A percentile compares a stretch with the other conserved stretches of the same genome.
phyloP scores from a whole-genome alignment of 176 grass and related monocot genomes.

The Cenchrus purpureus region DNA sequence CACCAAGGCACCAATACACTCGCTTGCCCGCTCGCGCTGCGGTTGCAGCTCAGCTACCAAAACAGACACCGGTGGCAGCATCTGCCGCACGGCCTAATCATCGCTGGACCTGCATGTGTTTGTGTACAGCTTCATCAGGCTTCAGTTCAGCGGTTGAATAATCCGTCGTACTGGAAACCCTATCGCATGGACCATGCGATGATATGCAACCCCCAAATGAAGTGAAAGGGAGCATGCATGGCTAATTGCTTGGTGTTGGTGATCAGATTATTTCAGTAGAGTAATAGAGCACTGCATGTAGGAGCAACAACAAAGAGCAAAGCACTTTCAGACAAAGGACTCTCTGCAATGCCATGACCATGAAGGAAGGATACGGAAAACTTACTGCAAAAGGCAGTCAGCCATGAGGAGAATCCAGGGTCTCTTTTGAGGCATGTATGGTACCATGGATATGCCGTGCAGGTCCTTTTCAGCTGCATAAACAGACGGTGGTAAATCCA shows the following conservation, averaged over 20 bases:
- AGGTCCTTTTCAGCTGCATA: not conserved
- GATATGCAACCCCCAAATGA: not conserved
- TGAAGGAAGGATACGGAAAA: not conserved
- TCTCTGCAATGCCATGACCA: not conserved
- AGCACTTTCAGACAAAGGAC: not conserved
- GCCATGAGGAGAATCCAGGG: slow-evolving; percentile 18
- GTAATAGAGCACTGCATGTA: not conserved
- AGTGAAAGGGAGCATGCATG: slow-evolving; percentile 23
- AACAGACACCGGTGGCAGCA: slow-evolving; percentile 31
- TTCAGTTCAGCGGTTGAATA: slow-evolving; percentile 29
- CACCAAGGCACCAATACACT: no score
- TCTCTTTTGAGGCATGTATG: not conserved
- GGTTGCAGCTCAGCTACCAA: slow-evolving; percentile 42
- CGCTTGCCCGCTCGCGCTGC: not conserved
- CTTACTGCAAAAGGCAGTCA: slow-evolving; percentile 12
- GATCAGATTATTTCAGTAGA: not conserved
- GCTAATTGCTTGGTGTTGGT: not conserved
- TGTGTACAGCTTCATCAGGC: not conserved
- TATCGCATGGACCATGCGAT: slow-evolving; percentile 24
- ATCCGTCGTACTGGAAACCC: not conserved
- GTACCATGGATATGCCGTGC: not conserved
- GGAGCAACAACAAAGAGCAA: not conserved
- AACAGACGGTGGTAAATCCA: not conserved
- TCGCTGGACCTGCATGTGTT: slow-evolving; percentile 17
- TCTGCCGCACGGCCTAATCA: slow-evolving; percentile 37